These are phyloP conservation scores for Ogataea angusta DNA, from an alignment of 805 yeast genomes.

Conservation along the genomic window DNA sequence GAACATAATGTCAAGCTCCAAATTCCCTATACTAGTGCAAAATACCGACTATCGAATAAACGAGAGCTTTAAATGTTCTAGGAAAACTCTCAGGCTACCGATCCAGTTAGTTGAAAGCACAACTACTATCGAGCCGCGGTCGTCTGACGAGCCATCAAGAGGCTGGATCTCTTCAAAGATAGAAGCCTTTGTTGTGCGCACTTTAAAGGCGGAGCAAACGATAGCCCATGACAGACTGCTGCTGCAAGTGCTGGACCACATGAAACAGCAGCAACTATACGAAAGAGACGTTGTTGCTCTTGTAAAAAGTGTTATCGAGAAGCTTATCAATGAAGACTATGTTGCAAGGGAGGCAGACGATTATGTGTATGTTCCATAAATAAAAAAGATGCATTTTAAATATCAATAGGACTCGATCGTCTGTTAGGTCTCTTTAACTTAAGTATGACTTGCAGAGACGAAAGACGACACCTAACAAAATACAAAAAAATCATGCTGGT, in stretches of 20 bases:
- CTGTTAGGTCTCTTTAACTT: too few species aligned
- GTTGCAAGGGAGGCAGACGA: slow-evolving; percentile 24
- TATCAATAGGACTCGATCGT: too few species aligned
- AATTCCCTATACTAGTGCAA: slow-evolving; percentile 26
- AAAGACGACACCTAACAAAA: too few species aligned
- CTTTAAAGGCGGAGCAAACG: slow-evolving; percentile 32
- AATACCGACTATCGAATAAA: slow-evolving; percentile 13
- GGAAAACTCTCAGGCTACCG: slow-evolving; percentile 11
- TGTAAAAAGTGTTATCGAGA: slow-evolving; percentile 34
- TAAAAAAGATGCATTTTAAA: neutral
- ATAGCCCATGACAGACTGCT: slow-evolving; percentile 32
- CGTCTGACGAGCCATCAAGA: neutral
- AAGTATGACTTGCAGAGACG: too few species aligned
- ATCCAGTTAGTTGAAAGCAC: slow-evolving; percentile 1
- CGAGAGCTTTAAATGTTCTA: slow-evolving; percentile 6
- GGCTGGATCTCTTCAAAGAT: slow-evolving; percentile 14
- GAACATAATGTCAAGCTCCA: slow-evolving; percentile 31
- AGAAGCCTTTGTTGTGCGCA: slow-evolving; percentile 17
- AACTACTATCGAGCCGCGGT: slow-evolving; percentile 2
- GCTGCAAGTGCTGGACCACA: slow-evolving; percentile 27
- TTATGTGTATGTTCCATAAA: slow-evolving; percentile 18
- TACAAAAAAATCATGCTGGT: too few species aligned
- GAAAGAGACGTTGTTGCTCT: slow-evolving; percentile 7
- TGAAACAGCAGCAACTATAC: slow-evolving; percentile 4
- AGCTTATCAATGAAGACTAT: slow-evolving; percentile 36